A percentile compares a stretch with the other conserved stretches of the same genome.
phyloP scores from a whole-genome alignment of 805 yeast genomes.

The Candida quercuum region DNA sequence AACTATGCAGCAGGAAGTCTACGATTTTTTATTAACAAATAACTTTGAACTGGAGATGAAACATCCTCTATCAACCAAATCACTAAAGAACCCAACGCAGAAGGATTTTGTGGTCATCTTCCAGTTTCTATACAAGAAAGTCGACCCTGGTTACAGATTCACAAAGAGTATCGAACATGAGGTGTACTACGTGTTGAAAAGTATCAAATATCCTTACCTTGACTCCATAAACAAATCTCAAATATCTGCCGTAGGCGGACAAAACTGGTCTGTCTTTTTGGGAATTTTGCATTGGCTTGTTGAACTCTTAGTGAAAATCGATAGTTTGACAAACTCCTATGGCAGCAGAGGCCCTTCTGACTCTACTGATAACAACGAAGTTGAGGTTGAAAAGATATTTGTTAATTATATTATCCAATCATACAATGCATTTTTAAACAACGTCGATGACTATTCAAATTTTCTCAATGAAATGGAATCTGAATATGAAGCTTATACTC shows the following conservation, averaged over 20 bases:
- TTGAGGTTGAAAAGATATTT: conserved; percentile 39
- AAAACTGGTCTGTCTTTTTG: conserved; percentile 77
- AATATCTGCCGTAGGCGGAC: conserved; percentile 87
- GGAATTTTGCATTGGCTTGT: conserved; percentile 84
- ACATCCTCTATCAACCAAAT: conserved; percentile 59
- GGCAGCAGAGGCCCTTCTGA: conserved; percentile 23
- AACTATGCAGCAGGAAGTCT: conserved; percentile 60
- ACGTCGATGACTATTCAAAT: conserved; percentile 55
- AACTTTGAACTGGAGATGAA: conserved; percentile 73
- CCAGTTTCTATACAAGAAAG: conserved; percentile 68
- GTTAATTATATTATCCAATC: conserved; percentile 59
- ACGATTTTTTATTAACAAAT: conserved; percentile 54
- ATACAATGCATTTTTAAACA: conserved; percentile 60
- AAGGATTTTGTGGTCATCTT: conserved; percentile 76
- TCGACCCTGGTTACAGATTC: conserved; percentile 77
- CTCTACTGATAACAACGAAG: conserved; percentile 27
- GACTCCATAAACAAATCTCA: conserved; percentile 80
- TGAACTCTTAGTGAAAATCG: conserved; percentile 43
- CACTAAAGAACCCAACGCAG: conserved; percentile 76
- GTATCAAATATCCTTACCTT: conserved; percentile 71
- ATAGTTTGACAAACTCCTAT: conserved; percentile 17
- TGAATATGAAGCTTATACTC: conserved; percentile 48
- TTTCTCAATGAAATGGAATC: conserved; percentile 49
- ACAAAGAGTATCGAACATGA: conserved; percentile 69
- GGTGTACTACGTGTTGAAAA: conserved; percentile 60